Conservation (phyloP, 768 basidiomycete genomes). For the Gymnopilus dilepis region DNA sequence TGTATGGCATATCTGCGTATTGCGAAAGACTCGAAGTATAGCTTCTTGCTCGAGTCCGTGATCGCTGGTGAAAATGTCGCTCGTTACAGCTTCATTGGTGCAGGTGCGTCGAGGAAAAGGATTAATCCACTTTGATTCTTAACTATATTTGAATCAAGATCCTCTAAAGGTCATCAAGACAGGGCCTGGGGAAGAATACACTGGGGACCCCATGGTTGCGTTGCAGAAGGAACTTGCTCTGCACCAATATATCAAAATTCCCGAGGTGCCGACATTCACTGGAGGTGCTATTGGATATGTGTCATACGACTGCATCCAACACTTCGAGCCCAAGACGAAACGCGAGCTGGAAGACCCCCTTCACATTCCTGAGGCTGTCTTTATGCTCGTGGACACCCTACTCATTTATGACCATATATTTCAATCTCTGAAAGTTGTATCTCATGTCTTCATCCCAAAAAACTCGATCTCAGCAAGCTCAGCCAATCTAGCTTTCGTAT, state of each 20-base stretch:
- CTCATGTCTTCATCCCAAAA: constrained; percentile 89
- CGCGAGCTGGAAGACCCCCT: constrained; percentile 76
- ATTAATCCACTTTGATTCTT: not conserved
- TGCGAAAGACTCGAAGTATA: constrained; percentile 91
- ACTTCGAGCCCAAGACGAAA: constrained; percentile 95
- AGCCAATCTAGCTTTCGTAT: constrained; percentile 80
- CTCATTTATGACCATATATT: constrained; percentile 97
- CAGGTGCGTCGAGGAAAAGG: constrained; percentile 58
- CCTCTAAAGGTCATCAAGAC: constrained; percentile 92
- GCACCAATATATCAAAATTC: constrained; percentile 90
- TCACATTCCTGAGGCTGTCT: constrained; percentile 91
- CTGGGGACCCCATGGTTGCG: constrained; percentile 85
- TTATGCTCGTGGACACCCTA: constrained; percentile 96
- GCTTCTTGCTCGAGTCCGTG: constrained; percentile 94
- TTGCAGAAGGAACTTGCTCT: constrained; percentile 86
- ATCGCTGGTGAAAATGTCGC: constrained; percentile 89
- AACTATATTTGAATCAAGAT: constrained; percentile 52
- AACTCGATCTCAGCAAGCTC: constrained; percentile 52
- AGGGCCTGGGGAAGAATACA: constrained; percentile 80
- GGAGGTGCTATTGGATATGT: constrained; percentile 99
- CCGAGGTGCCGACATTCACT: constrained; percentile 92
- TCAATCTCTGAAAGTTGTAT: constrained; percentile 94
- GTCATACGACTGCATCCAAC: constrained; percentile 93
- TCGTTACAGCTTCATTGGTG: constrained; percentile 95
- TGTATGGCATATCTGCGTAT: constrained; percentile 95